These are phyloP conservation scores for Paecilomyces variotii DNA, from an alignment of 2,329 filamentous ascomycete genomes.

Conservation along the genomic window DNA sequence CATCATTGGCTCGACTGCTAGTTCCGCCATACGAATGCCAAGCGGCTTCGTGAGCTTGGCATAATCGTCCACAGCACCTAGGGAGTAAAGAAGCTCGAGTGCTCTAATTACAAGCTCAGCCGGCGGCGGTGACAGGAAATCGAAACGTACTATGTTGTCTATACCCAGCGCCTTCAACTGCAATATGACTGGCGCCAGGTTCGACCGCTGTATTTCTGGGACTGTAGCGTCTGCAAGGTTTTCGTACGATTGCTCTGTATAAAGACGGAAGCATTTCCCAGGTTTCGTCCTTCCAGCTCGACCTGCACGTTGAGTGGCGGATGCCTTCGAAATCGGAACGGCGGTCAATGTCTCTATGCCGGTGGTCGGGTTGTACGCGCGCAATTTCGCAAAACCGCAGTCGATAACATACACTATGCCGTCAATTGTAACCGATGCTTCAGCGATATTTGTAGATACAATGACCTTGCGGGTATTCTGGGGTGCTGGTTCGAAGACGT, in stretches of 20 bases:
- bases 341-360: constrained; percentile 83
- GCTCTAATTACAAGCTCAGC: constrained; percentile 77
- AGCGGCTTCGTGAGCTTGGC: constrained; percentile 83
- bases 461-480: constrained; percentile 84
- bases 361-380: constrained; percentile 73
- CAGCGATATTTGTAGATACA: constrained; percentile 90
- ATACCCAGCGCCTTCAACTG: constrained; percentile 93
- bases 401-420: constrained; percentile 89
- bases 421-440: constrained; percentile 90
- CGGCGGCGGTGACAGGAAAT: constrained; percentile 79
- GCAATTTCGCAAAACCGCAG: constrained; percentile 81
- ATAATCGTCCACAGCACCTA: constrained; percentile 81
- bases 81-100: constrained; percentile 75
- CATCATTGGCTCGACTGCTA: constrained; percentile 94
- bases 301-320: constrained; percentile 83
- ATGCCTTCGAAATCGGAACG: constrained; percentile 78
- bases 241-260: constrained; percentile 67
- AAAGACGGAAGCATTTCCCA: constrained; percentile 90
- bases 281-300: constrained; percentile 81
- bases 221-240: constrained; percentile 62
- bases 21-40: constrained; percentile 85
- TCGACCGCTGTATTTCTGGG: constrained; percentile 87
- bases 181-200: constrained; percentile 77
- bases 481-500: constrained; percentile 78
- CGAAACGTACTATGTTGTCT: constrained; percentile 85